A percentile compares a stretch with the other conserved stretches of the same genome.
Evolutionary conservation across 768 basidiomycete genomes (phyloP).

Genomic region (Tylopilus balloui): DNA sequence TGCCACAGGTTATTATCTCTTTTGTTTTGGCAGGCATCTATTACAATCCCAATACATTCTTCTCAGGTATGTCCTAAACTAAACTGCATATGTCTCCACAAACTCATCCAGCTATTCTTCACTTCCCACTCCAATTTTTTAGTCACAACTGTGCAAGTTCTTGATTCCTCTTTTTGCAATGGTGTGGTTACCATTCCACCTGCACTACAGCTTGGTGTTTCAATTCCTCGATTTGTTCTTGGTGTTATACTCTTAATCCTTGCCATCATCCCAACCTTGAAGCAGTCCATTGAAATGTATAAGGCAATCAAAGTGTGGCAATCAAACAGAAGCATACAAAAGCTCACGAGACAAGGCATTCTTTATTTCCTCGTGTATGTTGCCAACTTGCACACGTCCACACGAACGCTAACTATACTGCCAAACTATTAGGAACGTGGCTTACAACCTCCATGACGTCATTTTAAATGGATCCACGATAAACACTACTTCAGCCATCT

Average conservation of each 20-base stretch:
- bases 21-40: constrained; percentile 1
- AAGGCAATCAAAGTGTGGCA: constrained; percentile 5
- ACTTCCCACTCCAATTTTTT: background rate
- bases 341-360: constrained; percentile 9
- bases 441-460: background rate
- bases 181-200: background rate
- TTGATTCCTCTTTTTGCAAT: background rate
- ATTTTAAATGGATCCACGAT: background rate
- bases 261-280: background rate
- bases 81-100: background rate
- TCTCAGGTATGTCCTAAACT: constrained; percentile 1
- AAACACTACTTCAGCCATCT: background rate
- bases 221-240: constrained; percentile 7
- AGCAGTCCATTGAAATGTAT: constrained; percentile 2
- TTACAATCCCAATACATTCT: background rate
- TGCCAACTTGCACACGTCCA: background rate
- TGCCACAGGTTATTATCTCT: background rate
- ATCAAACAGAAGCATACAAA: constrained; percentile 1
- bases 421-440: background rate
- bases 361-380: constrained; percentile 17
- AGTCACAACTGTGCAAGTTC: background rate
- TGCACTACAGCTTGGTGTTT: background rate
- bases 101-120: background rate
- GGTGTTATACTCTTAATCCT: constrained; percentile 4
- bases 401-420: background rate